Conservation (phyloP, 139 green algal genomes). For the Diplosphaera chodatii region DNA sequence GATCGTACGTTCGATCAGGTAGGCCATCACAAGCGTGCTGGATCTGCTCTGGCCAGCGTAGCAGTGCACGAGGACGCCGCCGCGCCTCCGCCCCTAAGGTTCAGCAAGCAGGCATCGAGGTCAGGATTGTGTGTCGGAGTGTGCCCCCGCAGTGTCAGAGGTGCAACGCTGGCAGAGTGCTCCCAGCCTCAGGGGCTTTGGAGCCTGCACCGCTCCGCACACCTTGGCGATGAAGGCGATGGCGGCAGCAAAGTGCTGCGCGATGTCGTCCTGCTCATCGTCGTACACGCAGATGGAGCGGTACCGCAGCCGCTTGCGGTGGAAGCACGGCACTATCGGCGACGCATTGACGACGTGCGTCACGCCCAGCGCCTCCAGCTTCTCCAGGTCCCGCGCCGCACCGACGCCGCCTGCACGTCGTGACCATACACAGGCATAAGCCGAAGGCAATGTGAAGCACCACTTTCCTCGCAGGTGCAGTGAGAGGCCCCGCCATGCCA, state of each 20-base stretch:
- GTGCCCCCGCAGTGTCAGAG: too few species aligned
- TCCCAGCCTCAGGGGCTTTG: too few species aligned
- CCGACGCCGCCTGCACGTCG: constrained; percentile 21
- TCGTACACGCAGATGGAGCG: constrained; percentile 16
- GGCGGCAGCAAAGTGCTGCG: constrained; percentile 11
- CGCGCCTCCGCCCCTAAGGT: constrained; percentile 11
- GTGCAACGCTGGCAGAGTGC: too few species aligned
- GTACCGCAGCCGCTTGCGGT: background rate
- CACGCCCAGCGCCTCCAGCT: constrained; percentile 21
- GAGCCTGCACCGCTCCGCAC: background rate
- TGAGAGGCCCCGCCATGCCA: too few species aligned
- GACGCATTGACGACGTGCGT: constrained; percentile 27
- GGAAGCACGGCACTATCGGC: constrained; percentile 41
- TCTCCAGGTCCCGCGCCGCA: constrained; percentile 38
- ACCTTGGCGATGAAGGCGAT: constrained; percentile 21
- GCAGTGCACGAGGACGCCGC: constrained; percentile 28
- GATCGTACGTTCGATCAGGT: constrained; percentile 10
- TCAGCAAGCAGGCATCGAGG: background rate
- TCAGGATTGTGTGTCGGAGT: background rate
- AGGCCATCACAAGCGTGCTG: constrained; percentile 13
- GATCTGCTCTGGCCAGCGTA: constrained; percentile 26
- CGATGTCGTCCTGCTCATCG: constrained; percentile 23
- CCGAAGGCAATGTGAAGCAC: too few species aligned
- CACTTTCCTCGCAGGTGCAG: too few species aligned
- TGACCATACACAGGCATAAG: too few species aligned